Base-by-base conservation (phyloP, 2,329 filamentous ascomycete species). In the Gnomoniopsis smithogilvyi region DNA sequence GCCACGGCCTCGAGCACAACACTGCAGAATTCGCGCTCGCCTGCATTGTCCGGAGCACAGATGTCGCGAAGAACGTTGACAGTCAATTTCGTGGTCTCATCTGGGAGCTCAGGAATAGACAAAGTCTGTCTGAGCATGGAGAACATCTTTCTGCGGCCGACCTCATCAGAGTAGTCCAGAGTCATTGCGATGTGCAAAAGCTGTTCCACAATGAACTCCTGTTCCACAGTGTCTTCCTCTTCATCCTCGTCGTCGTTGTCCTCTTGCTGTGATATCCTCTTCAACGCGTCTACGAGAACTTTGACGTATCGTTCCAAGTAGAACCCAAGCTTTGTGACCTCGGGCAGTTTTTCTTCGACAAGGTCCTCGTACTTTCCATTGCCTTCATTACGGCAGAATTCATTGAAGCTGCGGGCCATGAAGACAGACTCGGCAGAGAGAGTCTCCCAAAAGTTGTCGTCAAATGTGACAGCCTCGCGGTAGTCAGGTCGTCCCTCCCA, bases 121-220 rank as follows among this genome's bases (percentile, higher is more conserved):
- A 99, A 78, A 1, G 89, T 89, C 70, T 96, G 91, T 57, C 95
- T 85, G 61, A 98, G 83, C 36, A 98, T 82, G 19, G 91, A 87
- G 71, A 96, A 97, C 92, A 99, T 98, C 76, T 96, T 96, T 60
- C 94, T 84, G 64, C 95, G 86, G 52, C 95, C 95, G 63, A 96
- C 91, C 73, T 98, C 95, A 69, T 99, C 95, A n/a, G 91, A 93
- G 73, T 98, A 99, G 74, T 99, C 95, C 53, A 98, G 83, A 1
- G 91, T 96, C 61, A 93, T 81, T 6, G 92, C 90, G 69, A 99
- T 96, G 67, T 97, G 90, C 38, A 99, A 85, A 59, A 99, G 80
- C 70, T 99, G 96, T 71, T 98, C 93, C 43, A 97, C 90, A 63
- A 97, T 90, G 67, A 99, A 99, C 72, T 98, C 94, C 66, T 93